These are phyloP conservation scores for Suillus discolor DNA, from an alignment of 768 basidiomycete species.

Conservation along the genomic window DNA sequence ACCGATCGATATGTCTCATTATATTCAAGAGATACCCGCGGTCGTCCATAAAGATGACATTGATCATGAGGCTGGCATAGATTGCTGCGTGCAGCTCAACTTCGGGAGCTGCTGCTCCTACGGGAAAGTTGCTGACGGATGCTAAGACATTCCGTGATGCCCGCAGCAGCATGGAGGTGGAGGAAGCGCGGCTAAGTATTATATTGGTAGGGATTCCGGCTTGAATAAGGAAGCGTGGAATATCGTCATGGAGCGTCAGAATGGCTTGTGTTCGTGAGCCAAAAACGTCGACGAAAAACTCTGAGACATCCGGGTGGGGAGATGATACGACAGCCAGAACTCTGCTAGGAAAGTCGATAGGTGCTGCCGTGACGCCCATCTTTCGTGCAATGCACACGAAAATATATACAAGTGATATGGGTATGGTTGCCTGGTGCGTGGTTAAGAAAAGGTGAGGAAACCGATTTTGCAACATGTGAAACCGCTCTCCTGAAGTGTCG, in stretches of 20 bases:
- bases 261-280: slow-evolving; percentile 38
- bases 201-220: slow-evolving; percentile 25
- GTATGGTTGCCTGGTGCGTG: slow-evolving; percentile 51
- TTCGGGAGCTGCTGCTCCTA: slow-evolving; percentile 30
- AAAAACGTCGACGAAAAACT: slow-evolving; percentile 51
- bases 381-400: slow-evolving; percentile 57
- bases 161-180: slow-evolving; percentile 41
- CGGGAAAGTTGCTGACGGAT: slow-evolving; percentile 29
- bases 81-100: slow-evolving; percentile 36
- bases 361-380: slow-evolving; percentile 52
- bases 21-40: slow-evolving; percentile 34
- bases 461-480: slow-evolving; percentile 49
- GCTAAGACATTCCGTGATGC: slow-evolving; percentile 42
- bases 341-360: slow-evolving; percentile 56
- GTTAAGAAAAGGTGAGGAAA: slow-evolving; percentile 63
- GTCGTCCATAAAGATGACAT: slow-evolving; percentile 40
- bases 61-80: slow-evolving; percentile 39
- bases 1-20: slow-evolving; percentile 33
- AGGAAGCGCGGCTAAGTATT: slow-evolving; percentile 27
- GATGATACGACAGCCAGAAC: slow-evolving; percentile 55
- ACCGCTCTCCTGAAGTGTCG: slow-evolving; percentile 34
- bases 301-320: slow-evolving; percentile 34
- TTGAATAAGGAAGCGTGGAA: slow-evolving; percentile 33
- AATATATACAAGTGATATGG: slow-evolving; percentile 60
- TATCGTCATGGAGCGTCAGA: slow-evolving; percentile 38